These are phyloP conservation scores for Penicillium cataractarum DNA, from an alignment of 495 filamentous ascomycete genomes.

Conservation along the genomic window DNA sequence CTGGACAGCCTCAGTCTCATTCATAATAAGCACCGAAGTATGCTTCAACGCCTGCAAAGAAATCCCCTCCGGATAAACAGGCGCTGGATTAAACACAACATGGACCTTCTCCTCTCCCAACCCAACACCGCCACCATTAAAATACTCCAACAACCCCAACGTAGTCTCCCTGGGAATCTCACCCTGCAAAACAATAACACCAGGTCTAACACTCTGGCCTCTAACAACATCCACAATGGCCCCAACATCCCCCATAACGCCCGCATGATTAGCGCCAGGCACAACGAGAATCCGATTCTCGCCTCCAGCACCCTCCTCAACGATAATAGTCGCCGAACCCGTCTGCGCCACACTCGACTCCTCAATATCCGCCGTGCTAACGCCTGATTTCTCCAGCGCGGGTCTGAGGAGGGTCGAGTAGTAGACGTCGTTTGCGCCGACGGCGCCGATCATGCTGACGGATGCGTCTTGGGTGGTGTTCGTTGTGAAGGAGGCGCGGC, in stretches of 20 bases:
- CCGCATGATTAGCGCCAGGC: constrained; percentile 69
- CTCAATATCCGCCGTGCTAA: constrained; percentile 23
- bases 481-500: constrained; percentile 29
- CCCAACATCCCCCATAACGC: constrained; percentile 25
- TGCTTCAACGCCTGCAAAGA: constrained; percentile 59
- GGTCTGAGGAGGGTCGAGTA: constrained; percentile 27
- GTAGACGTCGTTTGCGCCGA: constrained; percentile 29
- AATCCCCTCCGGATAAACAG: constrained; percentile 54
- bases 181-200: constrained; percentile 74
- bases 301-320: constrained; percentile 40
- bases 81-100: constrained; percentile 65
- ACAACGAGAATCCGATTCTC: constrained; percentile 80
- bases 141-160: constrained; percentile 63
- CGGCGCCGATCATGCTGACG: constrained; percentile 32
- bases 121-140: constrained; percentile 17
- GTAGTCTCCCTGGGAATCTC: constrained; percentile 75
- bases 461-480: constrained; percentile 24
- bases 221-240: constrained; percentile 14
- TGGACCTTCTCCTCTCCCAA: background rate
- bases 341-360: constrained; percentile 23
- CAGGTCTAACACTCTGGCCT: constrained; percentile 33
- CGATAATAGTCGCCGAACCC: constrained; percentile 32
- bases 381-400: constrained; percentile 24
- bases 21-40: constrained; percentile 74
- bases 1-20: constrained; percentile 79